phyloP scores from a whole-genome alignment of 805 yeast genomes.

The Diddensiella santjacobensis region DNA sequence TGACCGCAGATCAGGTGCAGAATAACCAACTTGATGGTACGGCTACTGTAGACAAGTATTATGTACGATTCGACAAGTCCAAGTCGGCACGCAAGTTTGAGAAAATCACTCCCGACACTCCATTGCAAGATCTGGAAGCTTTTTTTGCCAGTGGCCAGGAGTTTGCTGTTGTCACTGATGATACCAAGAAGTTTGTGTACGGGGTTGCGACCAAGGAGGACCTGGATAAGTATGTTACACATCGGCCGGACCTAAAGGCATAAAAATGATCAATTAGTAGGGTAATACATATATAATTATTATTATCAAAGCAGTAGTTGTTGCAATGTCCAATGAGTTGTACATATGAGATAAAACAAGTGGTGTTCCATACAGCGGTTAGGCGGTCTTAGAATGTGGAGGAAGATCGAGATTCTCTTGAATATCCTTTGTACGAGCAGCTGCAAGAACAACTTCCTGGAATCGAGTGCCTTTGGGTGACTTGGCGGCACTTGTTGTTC shows the following conservation, averaged over 20 bases:
- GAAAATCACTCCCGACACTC: slow-evolving; percentile 51
- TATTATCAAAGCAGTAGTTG: background rate
- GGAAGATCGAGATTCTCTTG: slow-evolving; percentile 15
- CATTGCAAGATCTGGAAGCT: slow-evolving; percentile 49
- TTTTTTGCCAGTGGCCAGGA: slow-evolving; percentile 49
- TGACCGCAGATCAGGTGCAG: slow-evolving; percentile 41
- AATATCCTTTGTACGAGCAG: slow-evolving; percentile 53
- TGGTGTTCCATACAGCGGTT: background rate
- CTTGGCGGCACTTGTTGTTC: slow-evolving; percentile 5
- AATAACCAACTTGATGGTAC: slow-evolving; percentile 29
- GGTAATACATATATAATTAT: too few species aligned
- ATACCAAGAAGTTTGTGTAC: slow-evolving; percentile 48
- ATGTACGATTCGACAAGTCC: slow-evolving; percentile 28
- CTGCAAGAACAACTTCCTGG: slow-evolving; percentile 68
- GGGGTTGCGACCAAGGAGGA: slow-evolving; percentile 57
- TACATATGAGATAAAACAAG: too few species aligned
- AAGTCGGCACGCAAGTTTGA: slow-evolving; percentile 34
- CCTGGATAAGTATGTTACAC: slow-evolving; percentile 39
- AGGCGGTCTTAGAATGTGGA: background rate
- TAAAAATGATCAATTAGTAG: too few species aligned
- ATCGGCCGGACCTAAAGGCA: slow-evolving; percentile 36
- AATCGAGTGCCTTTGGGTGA: slow-evolving; percentile 33
- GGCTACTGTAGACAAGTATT: slow-evolving; percentile 21
- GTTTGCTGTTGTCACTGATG: slow-evolving; percentile 57
- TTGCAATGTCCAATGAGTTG: too few species aligned